Evolutionary conservation across 1,139 yeast genomes (phyloP), one percentile per base, ranked within the genome.

Genomic region (Suhomyces guaymorum): DNA sequence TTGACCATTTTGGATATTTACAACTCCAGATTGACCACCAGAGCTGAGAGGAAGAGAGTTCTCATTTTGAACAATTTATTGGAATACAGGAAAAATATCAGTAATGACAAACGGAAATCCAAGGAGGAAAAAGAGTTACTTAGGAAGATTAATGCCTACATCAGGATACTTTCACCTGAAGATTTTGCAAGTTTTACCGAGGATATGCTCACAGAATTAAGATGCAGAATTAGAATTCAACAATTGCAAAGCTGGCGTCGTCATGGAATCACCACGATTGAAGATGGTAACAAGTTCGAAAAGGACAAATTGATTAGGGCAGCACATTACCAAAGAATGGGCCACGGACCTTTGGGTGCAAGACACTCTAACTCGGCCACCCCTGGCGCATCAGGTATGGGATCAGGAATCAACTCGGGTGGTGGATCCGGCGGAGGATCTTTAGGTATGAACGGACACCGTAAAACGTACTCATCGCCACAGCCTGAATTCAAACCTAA

Each of bases 201-300:
- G 26, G 95, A 86, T 53, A 73, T 89, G 43, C 54, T 88, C 37
- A 77, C 80, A 5, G 98, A 92, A 59, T 71, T 88, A 35, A 80
- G 79, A 49, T 82, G 88, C 49, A 74, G 97, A 37, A 75, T 82
- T 24, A 74, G 95, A 43, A 89, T 92, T 37, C 84, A 84, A 35
- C 97, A 89, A 61, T 65, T 94, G 26, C 98, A 92, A 57, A 92
- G 83, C 51, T 94, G 96, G 89, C 76, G 99, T 43, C 75, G 82
- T 30, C 82, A 87, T 55, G 99, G 99, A 2, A 75, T 92, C 30
- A 83, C 89, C 2, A 79, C 89, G 0, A 51, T 88, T 35, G 97
- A 90, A 39, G 86, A 78, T 39, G 98, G 97, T 5, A 66, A 73
- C 30, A 85, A 82, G 55, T 92, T 80, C 57, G 98, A 94, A 57